Evolutionary conservation across 495 filamentous ascomycete genomes (phyloP), one percentile per base, ranked within the genome.

Genomic region (Evernia prunastri): DNA sequence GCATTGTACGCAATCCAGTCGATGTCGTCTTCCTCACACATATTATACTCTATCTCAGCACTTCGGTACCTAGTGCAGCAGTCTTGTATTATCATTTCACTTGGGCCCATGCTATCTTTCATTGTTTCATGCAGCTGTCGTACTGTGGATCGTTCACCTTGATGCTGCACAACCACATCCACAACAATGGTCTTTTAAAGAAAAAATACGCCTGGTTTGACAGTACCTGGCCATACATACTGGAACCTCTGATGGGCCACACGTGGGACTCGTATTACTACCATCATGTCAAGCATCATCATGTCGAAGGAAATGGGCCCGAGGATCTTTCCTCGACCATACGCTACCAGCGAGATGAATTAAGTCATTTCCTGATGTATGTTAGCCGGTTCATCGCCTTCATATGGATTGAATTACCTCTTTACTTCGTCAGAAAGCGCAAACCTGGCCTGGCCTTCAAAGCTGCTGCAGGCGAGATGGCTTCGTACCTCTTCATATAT

Each of bases 251-350:
- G 64, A 87, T 89, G 79, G 89, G 89, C 3, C 89, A 92, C 67
- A 91, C 89, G 0, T 92, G 87, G 87, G 87, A 92, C 72, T 86
- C 83, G 13, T 93, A 92, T 73, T 93, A 80, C 71, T 91, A 90
- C 68, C 89, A 93, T 72, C 89, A 92, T 67, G 87, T 91, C 65
- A 91, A 93, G 75, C 87, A 89, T 71, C 89, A 92, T 69, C 89
- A 92, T 67, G 86, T 92, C 57, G 89, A 93, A 71, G 86, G 82
- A 60, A 93, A 93, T 71, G 89, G 89, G 1, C 87, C 88, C 0
- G 78, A 84, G 43, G 89, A 93, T 68, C 79, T 93, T 9, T 87
- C 84, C 13, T 87, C 87, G 0, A 92, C 89, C 17, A 80, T 92
- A 45, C 81, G 86, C 29, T 92, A 89, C 69, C 87, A 93, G 70